Base-by-base conservation (phyloP, 2,329 filamentous ascomycete species). In the Penicillium sp. region DNA sequence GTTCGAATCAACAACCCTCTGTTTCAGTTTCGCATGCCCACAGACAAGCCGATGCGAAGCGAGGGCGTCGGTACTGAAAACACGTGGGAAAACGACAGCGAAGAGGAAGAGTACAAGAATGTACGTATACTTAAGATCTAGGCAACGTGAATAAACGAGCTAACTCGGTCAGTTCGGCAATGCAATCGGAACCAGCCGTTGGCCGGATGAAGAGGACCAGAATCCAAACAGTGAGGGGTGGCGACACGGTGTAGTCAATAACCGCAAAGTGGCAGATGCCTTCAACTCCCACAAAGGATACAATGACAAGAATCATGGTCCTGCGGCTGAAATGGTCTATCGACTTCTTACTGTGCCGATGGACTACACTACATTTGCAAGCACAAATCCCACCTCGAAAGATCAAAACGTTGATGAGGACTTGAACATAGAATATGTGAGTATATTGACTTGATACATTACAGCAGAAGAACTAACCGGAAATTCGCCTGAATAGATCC, bases 1-100 rank as follows among this genome's bases (percentile, higher is more conserved):
- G 64, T 69, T 39, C 68, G 66, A 17, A 77, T 81, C 49, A 17
- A 66, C 51, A 81, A 81, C 64, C 79, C 79, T 3, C 70, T 81
- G 15, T 80, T 77, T 66, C 73, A 72, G 36, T 81, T 79, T 69
- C 73, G 58, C 53, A 79, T 77, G 59, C 58, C 63, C 2, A 64
- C 53, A n/a, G 54, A 61, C 21, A 35, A 56, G 25, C 61, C 63
- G 3, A 62, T 64, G 58, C 42, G 33, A 10, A 57, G 50, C 6
- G 54, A 55, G 25, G 52, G 52, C 0, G 51, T 65, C 29, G 60
- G 56, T 12, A 45, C 55, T 27, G 55, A 58, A 23, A 58, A 58
- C 39, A 58, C 55, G 17, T 55, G 55, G 55, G 36, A 43, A 23
- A 39, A 58, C 2, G 55, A 58, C 12, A 27, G 45, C 10, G 55